Conservation (phyloP, 192 early-diverging fungal species). For the Backusella australiensis region DNA sequence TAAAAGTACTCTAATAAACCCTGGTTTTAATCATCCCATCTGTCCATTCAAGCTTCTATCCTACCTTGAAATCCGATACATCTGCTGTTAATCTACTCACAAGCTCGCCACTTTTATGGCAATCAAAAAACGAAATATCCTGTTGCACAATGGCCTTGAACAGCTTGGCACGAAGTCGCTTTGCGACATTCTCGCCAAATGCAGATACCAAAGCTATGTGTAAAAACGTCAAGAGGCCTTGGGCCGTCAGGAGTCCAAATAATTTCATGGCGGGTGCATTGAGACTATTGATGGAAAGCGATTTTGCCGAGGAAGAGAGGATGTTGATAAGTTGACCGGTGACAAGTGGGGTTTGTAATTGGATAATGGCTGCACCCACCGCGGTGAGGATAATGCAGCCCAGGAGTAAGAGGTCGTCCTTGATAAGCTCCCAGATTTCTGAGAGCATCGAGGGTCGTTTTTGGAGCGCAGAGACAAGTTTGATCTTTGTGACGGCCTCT, state of each 20-base stretch:
- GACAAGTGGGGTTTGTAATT: constrained; percentile 52
- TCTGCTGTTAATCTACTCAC: constrained; percentile 53
- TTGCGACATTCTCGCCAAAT: constrained; percentile 59
- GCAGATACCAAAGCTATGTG: constrained; percentile 61
- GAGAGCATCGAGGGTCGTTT: neutral
- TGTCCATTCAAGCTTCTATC: neutral
- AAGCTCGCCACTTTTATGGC: constrained; percentile 49
- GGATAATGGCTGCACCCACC: constrained; percentile 53
- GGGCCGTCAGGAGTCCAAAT: constrained; percentile 50
- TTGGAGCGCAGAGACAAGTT: neutral
- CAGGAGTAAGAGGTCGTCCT: constrained; percentile 53
- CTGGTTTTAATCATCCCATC: neutral
- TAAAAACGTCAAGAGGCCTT: constrained; percentile 58
- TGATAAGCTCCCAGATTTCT: constrained; percentile 46
- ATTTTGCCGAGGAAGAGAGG: constrained; percentile 40
- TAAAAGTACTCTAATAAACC: constrained; percentile 45
- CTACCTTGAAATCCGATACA: constrained; percentile 56
- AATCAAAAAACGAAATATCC: constrained; percentile 64
- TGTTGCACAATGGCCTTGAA: constrained; percentile 53
- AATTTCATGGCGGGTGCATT: constrained; percentile 49
- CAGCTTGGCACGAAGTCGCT: constrained; percentile 46
- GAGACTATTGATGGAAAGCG: neutral
- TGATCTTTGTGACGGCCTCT: neutral
- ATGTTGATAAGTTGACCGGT: constrained; percentile 61
- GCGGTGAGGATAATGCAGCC: constrained; percentile 52